Conservation (phyloP, 2,329 filamentous ascomycete species). For the Claviceps africana region DNA sequence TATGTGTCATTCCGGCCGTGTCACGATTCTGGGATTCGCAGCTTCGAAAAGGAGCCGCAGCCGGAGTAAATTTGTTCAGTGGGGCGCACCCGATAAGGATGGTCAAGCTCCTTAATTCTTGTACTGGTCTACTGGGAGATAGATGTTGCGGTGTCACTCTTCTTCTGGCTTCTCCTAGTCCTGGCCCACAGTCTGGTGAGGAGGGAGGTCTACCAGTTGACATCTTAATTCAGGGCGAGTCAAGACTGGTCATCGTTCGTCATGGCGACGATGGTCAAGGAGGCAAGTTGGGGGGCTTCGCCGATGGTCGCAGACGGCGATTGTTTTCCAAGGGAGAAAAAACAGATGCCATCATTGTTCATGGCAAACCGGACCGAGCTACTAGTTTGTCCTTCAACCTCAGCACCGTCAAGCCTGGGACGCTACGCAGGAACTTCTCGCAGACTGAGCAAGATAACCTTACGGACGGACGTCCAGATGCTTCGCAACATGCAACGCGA, state of each 20-base stretch:
- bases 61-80: constrained; percentile 40
- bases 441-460: constrained; percentile 15
- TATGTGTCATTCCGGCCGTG: constrained; percentile 41
- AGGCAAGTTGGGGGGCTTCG: constrained; percentile 27
- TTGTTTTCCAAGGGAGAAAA: constrained; percentile 26
- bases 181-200: constrained; percentile 9
- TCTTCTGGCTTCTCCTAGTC: constrained; percentile 22
- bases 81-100: constrained; percentile 41
- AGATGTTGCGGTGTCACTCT: constrained; percentile 38
- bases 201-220: constrained; percentile 36
- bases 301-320: constrained; percentile 19
- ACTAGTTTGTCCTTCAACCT: constrained; percentile 36
- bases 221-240: constrained; percentile 41
- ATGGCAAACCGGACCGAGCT: constrained; percentile 27
- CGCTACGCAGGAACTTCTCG: constrained; percentile 18
- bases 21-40: constrained; percentile 47
- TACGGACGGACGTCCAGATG: constrained; percentile 9
- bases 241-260: constrained; percentile 38
- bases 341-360: constrained; percentile 41
- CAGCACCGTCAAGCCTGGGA: constrained; percentile 28
- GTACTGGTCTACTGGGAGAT: constrained; percentile 41
- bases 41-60: constrained; percentile 34
- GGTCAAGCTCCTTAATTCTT: constrained; percentile 39
- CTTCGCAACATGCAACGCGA: constrained; percentile 15
- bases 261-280: constrained; percentile 36